Evolutionary conservation across 257 asterid genomes (phyloP), one percentile per base, ranked within the genome.

Genomic region (Buddleja alternifolia): DNA sequence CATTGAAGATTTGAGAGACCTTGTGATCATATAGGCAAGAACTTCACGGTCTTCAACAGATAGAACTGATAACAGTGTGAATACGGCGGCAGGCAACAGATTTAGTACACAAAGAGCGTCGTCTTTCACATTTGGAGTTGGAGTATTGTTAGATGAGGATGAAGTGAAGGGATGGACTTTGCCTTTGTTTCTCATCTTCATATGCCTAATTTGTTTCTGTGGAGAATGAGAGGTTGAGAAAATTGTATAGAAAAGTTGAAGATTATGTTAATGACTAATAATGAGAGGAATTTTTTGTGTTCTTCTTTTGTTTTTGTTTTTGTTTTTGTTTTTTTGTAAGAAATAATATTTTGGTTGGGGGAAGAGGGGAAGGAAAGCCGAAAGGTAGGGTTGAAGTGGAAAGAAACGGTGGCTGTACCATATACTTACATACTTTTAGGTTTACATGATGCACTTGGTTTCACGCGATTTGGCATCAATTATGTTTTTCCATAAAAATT

Each of bases 111-210:
- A 57, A 8, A 69, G 47, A 19, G n/a, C n/a, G n/a, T 64, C 24
- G 16, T 81, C 82, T 8, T 59, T 57, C n/a, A n/a, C n/a, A 50
- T 55, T 34, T 48, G 74, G 16, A 15, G 41, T n/a, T 29, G 16
- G n/a, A 4, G n/a, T 75, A 12, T 4, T 76, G 15, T 1, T 47
- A 36, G 88, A 58, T 1, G 81, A 63, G 7, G 90, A 62, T 0
- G 95, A 42, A 14, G 79, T 84, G 15, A 83, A 83, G 37, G 95
- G 95, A 23, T 90, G 95, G 23, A 90, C 86, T 81, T 82, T 90
- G 74, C 92, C 94, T 77, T 85, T 85, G 88, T 78, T 82, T 82
- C 88, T 82, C 89, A 84, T 86, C 54, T 80, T 84, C 83, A 73
- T 78, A n/a, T 34, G 34, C n/a, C n/a, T n/a, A 67, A 19, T 70